Evolutionary conservation across 306 rosid genomes (phyloP).

Genomic region (Astragalus glycyphyllos): DNA sequence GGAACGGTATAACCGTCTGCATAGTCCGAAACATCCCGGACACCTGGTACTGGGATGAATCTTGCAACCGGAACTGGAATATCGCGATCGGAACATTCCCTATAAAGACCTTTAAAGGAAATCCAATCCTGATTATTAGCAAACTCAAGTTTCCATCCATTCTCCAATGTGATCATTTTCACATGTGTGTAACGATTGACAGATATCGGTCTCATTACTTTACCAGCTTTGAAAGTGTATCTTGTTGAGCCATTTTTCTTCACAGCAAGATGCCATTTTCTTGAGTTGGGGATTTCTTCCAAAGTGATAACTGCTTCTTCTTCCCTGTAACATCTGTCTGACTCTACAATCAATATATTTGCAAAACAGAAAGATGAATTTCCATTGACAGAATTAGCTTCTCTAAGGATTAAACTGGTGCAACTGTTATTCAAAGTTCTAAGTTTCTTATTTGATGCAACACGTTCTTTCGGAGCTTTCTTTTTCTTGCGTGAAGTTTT

Average conservation of each 20-base stretch:
- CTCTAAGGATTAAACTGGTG: conserved; percentile 37
- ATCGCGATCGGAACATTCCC: conserved; percentile 68
- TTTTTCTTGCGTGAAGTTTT: conserved; percentile 63
- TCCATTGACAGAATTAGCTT: conserved; percentile 27
- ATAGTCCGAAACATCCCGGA: conserved; percentile 58
- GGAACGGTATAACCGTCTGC: conserved; percentile 41
- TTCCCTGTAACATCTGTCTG: conserved; percentile 65
- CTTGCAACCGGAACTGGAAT: conserved; percentile 46
- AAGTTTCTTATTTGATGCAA: conserved; percentile 44
- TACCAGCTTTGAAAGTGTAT: conserved; percentile 63
- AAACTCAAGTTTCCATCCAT: conserved; percentile 79
- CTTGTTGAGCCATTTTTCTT: conserved; percentile 68
- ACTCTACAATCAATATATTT: conserved; percentile 61
- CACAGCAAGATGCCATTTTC: conserved; percentile 67
- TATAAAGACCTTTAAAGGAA: conserved; percentile 72
- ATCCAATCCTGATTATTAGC: conserved; percentile 61
- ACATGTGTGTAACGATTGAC: conserved; percentile 63
- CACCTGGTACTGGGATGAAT: conserved; percentile 75
- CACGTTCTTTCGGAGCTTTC: conserved; percentile 47
- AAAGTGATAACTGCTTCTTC: conserved; percentile 55
- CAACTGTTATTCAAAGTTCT: conserved; percentile 40
- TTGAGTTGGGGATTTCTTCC: conserved; percentile 60
- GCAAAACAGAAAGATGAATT: conserved; percentile 54
- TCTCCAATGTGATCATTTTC: conserved; percentile 53
- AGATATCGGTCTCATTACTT: conserved; percentile 58